Base-by-base conservation (phyloP, 345 rosid species). In the Murraya koenigii region DNA sequence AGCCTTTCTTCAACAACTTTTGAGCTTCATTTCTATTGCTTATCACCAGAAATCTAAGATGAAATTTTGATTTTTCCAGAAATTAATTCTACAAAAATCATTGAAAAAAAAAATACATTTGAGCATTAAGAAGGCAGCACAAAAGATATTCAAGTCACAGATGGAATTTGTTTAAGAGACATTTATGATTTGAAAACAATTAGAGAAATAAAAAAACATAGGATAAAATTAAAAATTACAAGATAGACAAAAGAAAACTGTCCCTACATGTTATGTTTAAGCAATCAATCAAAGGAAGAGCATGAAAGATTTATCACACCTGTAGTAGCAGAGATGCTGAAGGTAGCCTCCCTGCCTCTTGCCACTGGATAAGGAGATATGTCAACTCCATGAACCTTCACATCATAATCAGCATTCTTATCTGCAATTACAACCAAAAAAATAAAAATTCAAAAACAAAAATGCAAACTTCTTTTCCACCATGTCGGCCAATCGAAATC, bases 321-420 rank as follows among this genome's bases (percentile, higher is more conserved):
- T 59, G 94, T 79, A 19, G 80, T 77, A 23, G 97, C 92, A 72
- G 90, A 75, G 80, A 93, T 89, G 76, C 86, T 89, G 89, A 93
- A 91, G 77, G 90, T 93, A 17, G 95, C 88, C 36, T 83, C 77
- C 47, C 60, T 59, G 78, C 94, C 94, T 81, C 92, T 75, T 17
- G 81, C 80, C 9, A 93, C 81, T 25, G 95, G 97, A 78, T 87
- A 26, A 30, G 95, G 97, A 1, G 87, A 77, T 71, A 93, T 93
- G 72, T 90, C 90, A 66, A 93, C 91, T 79, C 89, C 90, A 26
- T 75, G 39, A 8, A 91, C 93, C 71, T 86, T 84, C 3, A 93
- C 97, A 78, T 71, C 84, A 82, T 89, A 91, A 28, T 89, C 85
- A 67, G 77, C 77, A 77, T 86, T 89, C 82, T 74, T 88, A 77